A percentile compares a stretch with the other conserved stretches of the same genome.
Evolutionary conservation across 768 basidiomycete genomes (phyloP).

Genomic region (Amanita muscaria): DNA sequence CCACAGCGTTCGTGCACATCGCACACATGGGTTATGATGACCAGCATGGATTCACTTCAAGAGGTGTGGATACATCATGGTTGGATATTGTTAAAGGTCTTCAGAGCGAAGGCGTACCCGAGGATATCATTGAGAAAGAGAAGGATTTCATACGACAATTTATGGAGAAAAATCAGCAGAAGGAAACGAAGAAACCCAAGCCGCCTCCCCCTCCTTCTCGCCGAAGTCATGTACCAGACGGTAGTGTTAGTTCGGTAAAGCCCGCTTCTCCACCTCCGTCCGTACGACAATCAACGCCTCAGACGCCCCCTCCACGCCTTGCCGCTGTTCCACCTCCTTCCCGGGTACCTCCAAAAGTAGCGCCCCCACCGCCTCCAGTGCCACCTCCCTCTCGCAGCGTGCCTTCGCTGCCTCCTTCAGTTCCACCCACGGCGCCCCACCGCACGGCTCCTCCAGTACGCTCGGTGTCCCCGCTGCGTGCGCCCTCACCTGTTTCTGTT

Average conservation of each 20-base stretch:
- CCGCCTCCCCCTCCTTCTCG: constrained; percentile 48
- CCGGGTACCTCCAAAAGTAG: constrained; percentile 27
- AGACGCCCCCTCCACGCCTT: constrained; percentile 24
- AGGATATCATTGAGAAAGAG: constrained; percentile 63
- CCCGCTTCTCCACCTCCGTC: constrained; percentile 25
- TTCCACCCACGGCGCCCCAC: no score
- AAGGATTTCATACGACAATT: constrained; percentile 81
- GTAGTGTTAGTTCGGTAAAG: constrained; percentile 27
- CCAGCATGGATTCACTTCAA: constrained; percentile 78
- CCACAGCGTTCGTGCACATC: constrained; percentile 77
- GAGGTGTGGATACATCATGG: constrained; percentile 90
- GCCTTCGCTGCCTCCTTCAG: no score
- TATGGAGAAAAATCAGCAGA: constrained; percentile 33
- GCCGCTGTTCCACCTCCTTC: constrained; percentile 19
- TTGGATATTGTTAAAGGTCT: constrained; percentile 59
- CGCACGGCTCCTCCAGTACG: no score
- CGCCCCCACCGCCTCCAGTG: constrained; percentile 20
- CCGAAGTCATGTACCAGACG: constrained; percentile 25
- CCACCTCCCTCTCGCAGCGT: constrained; percentile 12
- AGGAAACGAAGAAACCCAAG: constrained; percentile 36
- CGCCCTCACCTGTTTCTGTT: constrained; percentile 26
- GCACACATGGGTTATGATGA: constrained; percentile 93
- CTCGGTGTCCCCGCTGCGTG: no score
- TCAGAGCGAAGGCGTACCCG: constrained; percentile 54
- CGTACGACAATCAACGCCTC: constrained; percentile 21